Base-by-base conservation (phyloP, 208 protist genomes). In the Trypanosoma grayi region DNA sequence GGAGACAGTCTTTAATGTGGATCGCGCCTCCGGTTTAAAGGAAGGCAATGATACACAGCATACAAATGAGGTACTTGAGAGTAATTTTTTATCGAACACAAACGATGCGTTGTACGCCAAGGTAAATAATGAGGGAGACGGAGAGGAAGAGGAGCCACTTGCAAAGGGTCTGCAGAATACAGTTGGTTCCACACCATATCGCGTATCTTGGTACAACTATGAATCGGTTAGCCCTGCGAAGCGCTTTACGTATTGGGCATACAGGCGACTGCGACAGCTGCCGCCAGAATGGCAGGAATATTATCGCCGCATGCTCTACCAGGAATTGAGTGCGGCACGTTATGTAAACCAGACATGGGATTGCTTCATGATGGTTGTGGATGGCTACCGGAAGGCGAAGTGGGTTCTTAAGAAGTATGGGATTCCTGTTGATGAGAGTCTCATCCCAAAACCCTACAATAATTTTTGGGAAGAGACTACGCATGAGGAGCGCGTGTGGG, bases 401-500 rank as follows among this genome's bases (percentile, higher is more conserved):
- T 95, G 89, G 89, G 80, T 95, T 8, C 60, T 95, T 30, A 69
- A 77, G 25, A 95, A 95, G 55, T 95, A 90, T 55, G 75, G 75
- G 45, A 63, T 93, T 0, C 34, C 57, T 27, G 66, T 90, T 22
- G 89, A 95, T 55, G 83, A 90, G 57, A 83, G 59, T 48, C 70
- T 87, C 11, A 95, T 95, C 61, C 89, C 81, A 14, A 70, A 68
- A 24, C 89, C 89, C 2, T 95, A 95, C 70, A 93, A 93, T 55
- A 93, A 95, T 73, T 95, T 95, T 65, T 95, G 85, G 84, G 89
- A 93, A 30, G 86, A 93, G 52, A 93, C 89, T 10, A 93, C 85
- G 16, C 84, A 91, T 44, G 85, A 95, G 52, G 89, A 95, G 56
- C 83, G 89, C 24, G 89, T 91, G 1, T 95, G 89, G 86, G 89